Base-by-base conservation (phyloP, 257 asterid species). In the Marsdenia floribunda region DNA sequence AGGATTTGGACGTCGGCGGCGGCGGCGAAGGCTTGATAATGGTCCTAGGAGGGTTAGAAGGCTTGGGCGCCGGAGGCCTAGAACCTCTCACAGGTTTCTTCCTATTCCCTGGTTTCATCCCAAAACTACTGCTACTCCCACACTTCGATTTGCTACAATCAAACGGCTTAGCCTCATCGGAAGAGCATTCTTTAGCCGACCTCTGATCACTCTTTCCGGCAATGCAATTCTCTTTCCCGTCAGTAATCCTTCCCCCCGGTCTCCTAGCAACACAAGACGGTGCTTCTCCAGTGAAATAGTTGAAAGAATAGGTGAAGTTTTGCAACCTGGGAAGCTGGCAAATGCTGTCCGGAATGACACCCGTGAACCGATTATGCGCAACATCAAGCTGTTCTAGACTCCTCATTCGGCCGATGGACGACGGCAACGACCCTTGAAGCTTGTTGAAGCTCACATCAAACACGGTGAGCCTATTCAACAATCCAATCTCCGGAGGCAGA, bases 131-230 rank as follows among this genome's bases (percentile, higher is more conserved):
- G 16, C 72, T 24, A 22, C 78, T 75, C 26, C 55, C 80, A 24
- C 98, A 93, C 52, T 75, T 73, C 0, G 93, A 85, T 82, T 91
- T 88, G 37, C 90, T 85, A 77, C 98, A 93, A 61, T 93, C 97
- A 64, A 75, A 86, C 0, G 95, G 95, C 80, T 85, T 88, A 9
- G 96, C 96, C 11, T 80, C 91, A n/a, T 85, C 87, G 0, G 96
- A 88, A 2, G 89, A 78, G 74, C 98, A 93, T 72, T 87, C 97
- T 68, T 65, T 76, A 4, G 80, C 84, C 4, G 93, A 80, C 82
- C 97, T 87, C 82, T 93, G 98, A 70, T 78, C 61, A 11, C 79
- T 87, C 88, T 91, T 85, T 29, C 80, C 88, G 19, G 90, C 79
- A 73, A 93, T 80, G 58, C 98, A 93, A 76, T 93, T 93, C 83